A percentile compares a stretch with the other conserved stretches of the same genome.
Conservation (phyloP, 495 filamentous ascomycete species). For the Podospora conica region DNA sequence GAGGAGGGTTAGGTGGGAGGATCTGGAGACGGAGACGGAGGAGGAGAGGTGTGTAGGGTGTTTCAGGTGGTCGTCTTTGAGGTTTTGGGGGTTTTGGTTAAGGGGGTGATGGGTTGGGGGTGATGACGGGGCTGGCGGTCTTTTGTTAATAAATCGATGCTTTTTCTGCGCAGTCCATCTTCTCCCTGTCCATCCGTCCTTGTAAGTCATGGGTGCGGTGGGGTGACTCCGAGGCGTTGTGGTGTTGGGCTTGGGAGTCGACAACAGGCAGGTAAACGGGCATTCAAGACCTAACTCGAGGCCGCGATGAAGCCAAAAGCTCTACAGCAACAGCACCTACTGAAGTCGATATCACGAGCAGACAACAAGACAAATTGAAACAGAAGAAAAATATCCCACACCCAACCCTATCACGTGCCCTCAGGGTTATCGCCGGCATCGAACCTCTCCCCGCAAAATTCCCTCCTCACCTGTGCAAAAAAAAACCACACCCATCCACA, state of each 20-base stretch:
- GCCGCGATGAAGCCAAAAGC: background rate
- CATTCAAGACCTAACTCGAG: background rate
- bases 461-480: background rate
- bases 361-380: background rate
- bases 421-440: slow-evolving; percentile 2
- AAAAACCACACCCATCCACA: slow-evolving; percentile 1
- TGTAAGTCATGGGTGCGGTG: background rate
- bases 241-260: background rate
- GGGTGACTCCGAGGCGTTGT: background rate
- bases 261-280: background rate
- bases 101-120: slow-evolving; percentile 11
- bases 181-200: background rate
- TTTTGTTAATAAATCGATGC: too few relatives aligned
- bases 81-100: slow-evolving; percentile 19
- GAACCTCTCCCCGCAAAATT: background rate
- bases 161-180: background rate
- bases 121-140: too few relatives aligned
- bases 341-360: background rate
- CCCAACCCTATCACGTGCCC: slow-evolving; percentile 21
- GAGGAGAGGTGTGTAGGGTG: background rate
- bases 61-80: background rate
- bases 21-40: background rate
- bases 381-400: background rate
- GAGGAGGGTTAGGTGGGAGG: background rate
- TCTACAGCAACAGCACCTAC: background rate